phyloP scores from a whole-genome alignment of 208 protist species.

The Strigomonas culicis region DNA sequence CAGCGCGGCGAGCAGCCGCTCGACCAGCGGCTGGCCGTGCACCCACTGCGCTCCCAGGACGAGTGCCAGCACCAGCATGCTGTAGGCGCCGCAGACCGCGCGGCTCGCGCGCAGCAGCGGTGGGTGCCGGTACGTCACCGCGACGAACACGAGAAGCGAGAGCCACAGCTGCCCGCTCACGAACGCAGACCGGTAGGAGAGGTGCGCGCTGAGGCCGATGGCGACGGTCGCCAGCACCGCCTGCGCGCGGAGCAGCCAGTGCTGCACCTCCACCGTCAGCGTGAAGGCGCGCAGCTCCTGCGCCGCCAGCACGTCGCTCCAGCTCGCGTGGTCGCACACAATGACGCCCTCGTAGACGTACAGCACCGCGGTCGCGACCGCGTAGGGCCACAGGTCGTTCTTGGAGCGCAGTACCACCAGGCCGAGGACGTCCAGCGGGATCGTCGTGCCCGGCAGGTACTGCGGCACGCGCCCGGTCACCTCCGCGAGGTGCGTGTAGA shows the following conservation, averaged over 20 bases:
- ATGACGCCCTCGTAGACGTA: background rate
- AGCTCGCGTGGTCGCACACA: background rate
- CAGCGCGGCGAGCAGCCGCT: background rate
- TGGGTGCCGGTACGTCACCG: background rate
- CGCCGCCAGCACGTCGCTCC: background rate
- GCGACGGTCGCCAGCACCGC: background rate
- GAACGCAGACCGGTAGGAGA: slow-evolving; percentile 2
- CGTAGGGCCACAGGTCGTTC: background rate
- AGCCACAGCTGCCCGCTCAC: background rate
- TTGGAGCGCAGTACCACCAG: background rate
- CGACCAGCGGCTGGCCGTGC: background rate
- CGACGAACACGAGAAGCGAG: background rate
- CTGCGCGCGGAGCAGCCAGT: background rate
- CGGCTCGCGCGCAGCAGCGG: background rate
- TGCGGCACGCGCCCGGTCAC: background rate
- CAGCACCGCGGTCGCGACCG: background rate
- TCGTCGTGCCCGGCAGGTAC: slow-evolving; percentile 1
- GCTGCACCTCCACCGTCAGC: background rate
- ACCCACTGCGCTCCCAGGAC: background rate
- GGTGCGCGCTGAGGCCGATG: background rate
- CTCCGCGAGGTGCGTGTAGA: background rate
- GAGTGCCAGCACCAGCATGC: background rate
- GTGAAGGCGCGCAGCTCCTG: slow-evolving; percentile 3
- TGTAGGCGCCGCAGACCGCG: slow-evolving; percentile 2
- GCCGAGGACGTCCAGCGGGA: background rate